Conservation (phyloP, 2,329 filamentous ascomycete species). For the Cordyceps cateniannulata region DNA sequence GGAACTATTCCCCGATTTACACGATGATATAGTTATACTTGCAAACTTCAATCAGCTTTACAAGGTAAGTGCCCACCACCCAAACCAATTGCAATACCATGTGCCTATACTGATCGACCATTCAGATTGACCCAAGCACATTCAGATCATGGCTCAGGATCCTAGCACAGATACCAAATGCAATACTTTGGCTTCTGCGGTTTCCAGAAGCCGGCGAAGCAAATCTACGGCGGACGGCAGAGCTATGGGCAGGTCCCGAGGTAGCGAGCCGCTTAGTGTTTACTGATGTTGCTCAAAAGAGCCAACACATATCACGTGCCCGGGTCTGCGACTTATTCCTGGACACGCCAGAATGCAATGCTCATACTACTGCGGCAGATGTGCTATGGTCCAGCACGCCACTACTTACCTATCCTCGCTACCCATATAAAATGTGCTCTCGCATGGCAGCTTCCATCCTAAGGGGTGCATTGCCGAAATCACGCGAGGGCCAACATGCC, state of each 20-base stretch:
- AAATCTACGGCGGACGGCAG: conserved; percentile 74
- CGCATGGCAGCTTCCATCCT: conserved; percentile 96
- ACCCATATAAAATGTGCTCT: conserved; percentile 98
- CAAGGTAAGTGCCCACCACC: conserved; percentile 57
- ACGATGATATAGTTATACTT: conserved; percentile 81
- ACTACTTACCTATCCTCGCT: conserved; percentile 80
- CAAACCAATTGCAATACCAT: neutral
- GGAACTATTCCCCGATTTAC: conserved; percentile 76
- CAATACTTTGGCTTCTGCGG: conserved; percentile 89
- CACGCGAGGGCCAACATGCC: conserved; percentile 57
- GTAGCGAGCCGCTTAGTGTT: conserved; percentile 86
- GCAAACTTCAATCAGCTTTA: conserved; percentile 99
- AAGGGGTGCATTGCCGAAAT: conserved; percentile 75
- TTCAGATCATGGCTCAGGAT: conserved; percentile 96
- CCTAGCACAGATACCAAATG: conserved; percentile 74
- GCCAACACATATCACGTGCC: conserved; percentile 85
- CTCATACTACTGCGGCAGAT: conserved; percentile 94
- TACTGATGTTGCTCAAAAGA: conserved; percentile 94
- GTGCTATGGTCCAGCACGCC: conserved; percentile 95
- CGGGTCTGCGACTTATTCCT: conserved; percentile 91
- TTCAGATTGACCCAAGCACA: conserved; percentile 83
- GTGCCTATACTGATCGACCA: conserved; percentile 15
- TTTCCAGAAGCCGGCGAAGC: conserved; percentile 91
- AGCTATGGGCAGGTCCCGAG: conserved; percentile 74
- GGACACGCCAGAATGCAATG: conserved; percentile 96